Conservation (phyloP, 306 rosid genomes). For the Malus sieversii region DNA sequence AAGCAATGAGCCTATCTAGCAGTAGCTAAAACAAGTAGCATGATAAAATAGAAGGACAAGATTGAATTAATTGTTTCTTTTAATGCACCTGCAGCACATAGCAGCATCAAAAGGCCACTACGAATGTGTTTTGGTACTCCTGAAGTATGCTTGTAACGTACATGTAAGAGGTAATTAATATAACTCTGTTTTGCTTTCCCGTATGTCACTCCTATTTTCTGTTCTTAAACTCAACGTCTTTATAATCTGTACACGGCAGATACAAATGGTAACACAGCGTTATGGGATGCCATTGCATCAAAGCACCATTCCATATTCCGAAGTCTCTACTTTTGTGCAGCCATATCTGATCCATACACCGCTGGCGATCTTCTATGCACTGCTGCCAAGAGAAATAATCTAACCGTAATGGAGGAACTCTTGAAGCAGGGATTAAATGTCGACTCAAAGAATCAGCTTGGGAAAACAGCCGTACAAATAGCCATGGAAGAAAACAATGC, state of each 20-base stretch:
- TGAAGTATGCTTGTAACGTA: conserved; percentile 50
- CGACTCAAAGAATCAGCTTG: conserved; percentile 44
- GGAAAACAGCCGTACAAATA: conserved; percentile 41
- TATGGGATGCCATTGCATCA: conserved; percentile 70
- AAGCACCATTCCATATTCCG: conserved; percentile 57
- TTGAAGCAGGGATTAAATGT: conserved; percentile 53
- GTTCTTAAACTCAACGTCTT: background rate
- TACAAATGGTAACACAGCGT: conserved; percentile 56
- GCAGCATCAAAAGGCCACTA: conserved; percentile 75
- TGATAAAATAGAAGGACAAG: background rate
- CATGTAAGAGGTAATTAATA: conserved; percentile 45
- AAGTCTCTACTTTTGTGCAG: conserved; percentile 45
- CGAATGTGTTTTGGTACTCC: conserved; percentile 63
- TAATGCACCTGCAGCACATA: conserved; percentile 54
- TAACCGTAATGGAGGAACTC: conserved; percentile 47
- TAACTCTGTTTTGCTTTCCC: too few relatives aligned
- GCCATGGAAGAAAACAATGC: conserved; percentile 47
- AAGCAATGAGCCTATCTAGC: background rate
- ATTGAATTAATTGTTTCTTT: background rate
- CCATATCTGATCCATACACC: conserved; percentile 39
- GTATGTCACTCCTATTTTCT: background rate
- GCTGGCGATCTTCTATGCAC: conserved; percentile 55
- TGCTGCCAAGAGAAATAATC: conserved; percentile 48
- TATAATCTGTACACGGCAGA: conserved; percentile 36
- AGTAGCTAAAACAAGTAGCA: background rate